Evolutionary conservation across 179 eudicot species (phyloP), one percentile per base, ranked within the genome.

Genomic region (Silene coronaria): DNA sequence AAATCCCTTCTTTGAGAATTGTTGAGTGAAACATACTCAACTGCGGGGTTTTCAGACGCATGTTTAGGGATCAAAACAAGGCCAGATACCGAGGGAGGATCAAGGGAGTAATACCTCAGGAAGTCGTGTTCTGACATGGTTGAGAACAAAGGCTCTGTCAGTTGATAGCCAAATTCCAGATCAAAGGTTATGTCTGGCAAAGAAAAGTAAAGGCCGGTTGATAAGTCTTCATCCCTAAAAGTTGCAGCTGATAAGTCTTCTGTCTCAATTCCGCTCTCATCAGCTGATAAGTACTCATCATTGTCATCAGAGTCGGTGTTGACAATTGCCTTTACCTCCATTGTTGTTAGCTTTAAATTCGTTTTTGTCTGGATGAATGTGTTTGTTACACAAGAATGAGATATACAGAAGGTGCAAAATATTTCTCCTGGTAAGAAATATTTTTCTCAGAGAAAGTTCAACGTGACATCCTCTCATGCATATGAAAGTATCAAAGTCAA

Each of bases 11-110:
- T 16, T 24, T 48, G 78, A 17, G 21, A 69, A 67, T 68, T 55
- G n/a, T 3, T 12, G 74, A 68, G 64, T 2, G 82, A 62, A 17
- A 75, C 75, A 51, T 74, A 79, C 78, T 79, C 82, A 45, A 60
- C 21, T 30, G 32, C 21, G 36, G 82, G 65, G 1, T 4, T 60
- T 75, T 75, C 71, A 5, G 57, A n/a, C 6, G 23, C 17, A 46
- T 74, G 65, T 69, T 79, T 79, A 0, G 78, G 82, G 34, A 70
- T 61, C 78, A 79, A 61, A 57, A 79, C 10, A 65, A 76, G 79
- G 6, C 76, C 79, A 21, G 73, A 80, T 26, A 72, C 62, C 19
- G 61, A 55, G n/a, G 74, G 79, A 76, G 70, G 73, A 19, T 71
- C 23, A 66, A 57, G 42, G 60, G 76, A 72, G 65, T 51, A 38